Base-by-base conservation (phyloP, 352 stramenopile genomes). In the Peronospora tabacina region DNA sequence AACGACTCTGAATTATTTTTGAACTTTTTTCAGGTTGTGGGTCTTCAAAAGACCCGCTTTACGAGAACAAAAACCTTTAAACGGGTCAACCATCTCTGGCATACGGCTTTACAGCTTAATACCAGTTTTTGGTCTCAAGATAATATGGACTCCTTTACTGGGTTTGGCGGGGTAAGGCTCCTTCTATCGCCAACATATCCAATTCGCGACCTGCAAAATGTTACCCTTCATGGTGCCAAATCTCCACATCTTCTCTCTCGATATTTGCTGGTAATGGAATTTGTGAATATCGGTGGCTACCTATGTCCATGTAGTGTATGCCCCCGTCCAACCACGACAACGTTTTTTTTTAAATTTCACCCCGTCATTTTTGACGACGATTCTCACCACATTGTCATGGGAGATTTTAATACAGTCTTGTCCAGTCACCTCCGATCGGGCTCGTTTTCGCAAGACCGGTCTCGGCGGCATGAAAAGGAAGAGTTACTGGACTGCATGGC, bases 231-330 rank as follows among this genome's bases (percentile, higher is more conserved):
- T 2, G 34, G 26, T 37, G 37, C 11, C 1, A 48, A 17, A 39
- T n/a, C 28, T 1, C 13, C n/a, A 10, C 19, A 29, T 0, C 9
- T 44, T 16, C 10, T 48, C 2, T 15, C 5, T 15, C 38, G 35
- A 6, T 59, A 59, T n/a, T 43, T 59, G 22, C 10, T 59, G 3
- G 11, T 59, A 2, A 28, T 22, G n/a, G 4, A 36, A 36, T 24
- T 2, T 0, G 2, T 53, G 12, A 29, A 59, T 30, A n/a, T 38
- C 30, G 8, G 38, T 49, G 0, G 6, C 4, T 19, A 49, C 30
- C 7, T 60, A 46, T 32, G 49, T 60, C 12, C 44, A 54, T 19
- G 44, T 54, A 13, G 44, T 60, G 15, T 54, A 60, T 38, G 52
- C 52, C 1, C 28, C 38, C 6, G 44, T 49, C 2, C 10, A 38